These are phyloP conservation scores for Miscanthus lutarioriparius DNA, from an alignment of 176 grass and related monocot genomes.

Conservation along the genomic window DNA sequence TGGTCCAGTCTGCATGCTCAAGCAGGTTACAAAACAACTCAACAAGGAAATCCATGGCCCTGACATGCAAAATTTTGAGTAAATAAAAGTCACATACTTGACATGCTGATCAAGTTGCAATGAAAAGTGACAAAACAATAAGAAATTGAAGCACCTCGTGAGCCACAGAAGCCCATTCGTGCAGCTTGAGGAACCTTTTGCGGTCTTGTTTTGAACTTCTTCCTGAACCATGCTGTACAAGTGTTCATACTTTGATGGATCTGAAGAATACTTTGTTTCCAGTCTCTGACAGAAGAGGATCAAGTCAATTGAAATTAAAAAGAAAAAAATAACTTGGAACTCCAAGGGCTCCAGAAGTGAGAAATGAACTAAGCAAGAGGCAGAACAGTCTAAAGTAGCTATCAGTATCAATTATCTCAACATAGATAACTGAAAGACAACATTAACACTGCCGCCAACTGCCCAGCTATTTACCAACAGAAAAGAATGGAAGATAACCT, in stretches of 20 bases:
- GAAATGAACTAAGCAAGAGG: neutral
- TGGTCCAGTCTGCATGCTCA: constrained; percentile 81
- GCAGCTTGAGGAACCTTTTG: constrained; percentile 87
- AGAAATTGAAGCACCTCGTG: constrained; percentile 60
- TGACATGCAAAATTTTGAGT: constrained; percentile 38
- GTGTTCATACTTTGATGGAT: constrained; percentile 77
- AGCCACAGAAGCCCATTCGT: constrained; percentile 98
- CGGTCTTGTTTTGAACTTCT: constrained; percentile 85
- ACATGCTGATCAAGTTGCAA: constrained; percentile 11
- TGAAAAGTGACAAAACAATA: neutral
- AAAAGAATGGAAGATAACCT: constrained; percentile 11
- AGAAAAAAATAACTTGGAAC: neutral
- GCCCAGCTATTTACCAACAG: neutral
- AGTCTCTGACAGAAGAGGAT: constrained; percentile 60
- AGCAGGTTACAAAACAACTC: constrained; percentile 85
- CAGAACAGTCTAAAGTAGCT: neutral
- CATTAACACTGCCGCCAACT: neutral
- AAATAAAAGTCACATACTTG: constrained; percentile 8
- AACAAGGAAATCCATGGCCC: constrained; percentile 97
- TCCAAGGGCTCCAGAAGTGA: neutral
- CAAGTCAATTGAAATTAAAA: neutral
- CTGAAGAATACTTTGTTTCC: constrained; percentile 75
- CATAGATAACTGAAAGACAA: neutral
- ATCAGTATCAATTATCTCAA: neutral
- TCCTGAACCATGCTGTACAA: constrained; percentile 91